Evolutionary conservation across 2,329 filamentous ascomycete species (phyloP).

Genomic region (Chaetomium globosum): DNA sequence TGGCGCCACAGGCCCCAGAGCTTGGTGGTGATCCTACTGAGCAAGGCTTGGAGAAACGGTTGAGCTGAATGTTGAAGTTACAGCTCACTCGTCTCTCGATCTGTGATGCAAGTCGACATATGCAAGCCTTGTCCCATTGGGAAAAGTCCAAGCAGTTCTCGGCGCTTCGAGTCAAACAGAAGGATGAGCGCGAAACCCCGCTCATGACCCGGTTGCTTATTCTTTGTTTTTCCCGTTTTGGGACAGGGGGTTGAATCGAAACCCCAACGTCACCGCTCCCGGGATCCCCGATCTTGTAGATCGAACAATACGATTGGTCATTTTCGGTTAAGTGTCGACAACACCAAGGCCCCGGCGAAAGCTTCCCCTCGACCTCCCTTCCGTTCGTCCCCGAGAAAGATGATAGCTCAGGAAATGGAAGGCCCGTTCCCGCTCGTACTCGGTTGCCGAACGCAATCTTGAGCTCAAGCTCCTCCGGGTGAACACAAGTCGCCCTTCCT

Average conservation of each 20-base stretch:
- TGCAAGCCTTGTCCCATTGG: conserved; percentile 21
- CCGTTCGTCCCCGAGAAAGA: background rate
- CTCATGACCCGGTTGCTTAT: conserved; percentile 17
- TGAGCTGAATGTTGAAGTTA: conserved; percentile 2
- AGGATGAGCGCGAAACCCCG: conserved; percentile 7
- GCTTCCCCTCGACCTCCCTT: background rate
- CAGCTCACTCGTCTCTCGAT: background rate
- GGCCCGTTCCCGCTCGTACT: background rate
- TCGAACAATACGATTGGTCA: conserved; percentile 19
- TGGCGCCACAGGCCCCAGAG: background rate
- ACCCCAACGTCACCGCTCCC: conserved; percentile 13
- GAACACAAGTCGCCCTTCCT: background rate
- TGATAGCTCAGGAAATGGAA: background rate
- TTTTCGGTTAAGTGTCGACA: background rate
- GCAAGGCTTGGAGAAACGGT: conserved; percentile 1
- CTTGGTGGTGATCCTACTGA: background rate
- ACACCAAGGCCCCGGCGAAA: background rate
- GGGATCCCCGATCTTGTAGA: conserved; percentile 16
- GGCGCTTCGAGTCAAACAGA: conserved; percentile 9
- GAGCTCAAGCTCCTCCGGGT: background rate
- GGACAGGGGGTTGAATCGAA: conserved; percentile 9
- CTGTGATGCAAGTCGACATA: conserved; percentile 13
- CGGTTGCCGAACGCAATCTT: background rate
- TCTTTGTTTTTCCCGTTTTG: conserved; percentile 15
- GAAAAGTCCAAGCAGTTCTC: background rate